phyloP scores from a whole-genome alignment of 306 rosid species.

The Lupinus albus region DNA sequence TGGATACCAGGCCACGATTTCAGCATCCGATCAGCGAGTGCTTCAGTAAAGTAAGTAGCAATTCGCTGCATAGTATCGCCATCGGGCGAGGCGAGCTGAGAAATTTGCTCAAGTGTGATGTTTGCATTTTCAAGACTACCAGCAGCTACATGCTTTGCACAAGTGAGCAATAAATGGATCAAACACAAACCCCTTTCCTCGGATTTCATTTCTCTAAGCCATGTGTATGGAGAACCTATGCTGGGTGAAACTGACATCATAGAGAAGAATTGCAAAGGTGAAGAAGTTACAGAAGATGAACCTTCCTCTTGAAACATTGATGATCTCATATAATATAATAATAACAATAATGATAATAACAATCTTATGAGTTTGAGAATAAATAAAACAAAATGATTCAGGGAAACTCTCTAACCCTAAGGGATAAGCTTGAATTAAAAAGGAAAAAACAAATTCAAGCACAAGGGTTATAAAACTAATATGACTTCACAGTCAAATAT shows the following conservation, averaged over 20 bases:
- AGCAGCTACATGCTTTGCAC: conserved; percentile 82
- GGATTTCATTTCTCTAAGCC: conserved; percentile 76
- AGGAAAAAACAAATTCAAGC: no score
- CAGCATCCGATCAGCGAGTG: conserved; percentile 78
- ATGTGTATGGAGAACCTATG: conserved; percentile 77
- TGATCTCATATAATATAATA: conserved; percentile 51
- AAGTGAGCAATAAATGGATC: conserved; percentile 79
- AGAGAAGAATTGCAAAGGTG: conserved; percentile 75
- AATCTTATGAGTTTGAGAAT: conserved; percentile 27
- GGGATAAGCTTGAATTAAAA: not conserved
- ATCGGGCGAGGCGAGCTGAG: conserved; percentile 71
- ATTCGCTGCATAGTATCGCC: conserved; percentile 93
- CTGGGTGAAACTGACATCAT: conserved; percentile 76
- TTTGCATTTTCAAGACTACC: conserved; percentile 84
- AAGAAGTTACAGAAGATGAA: conserved; percentile 69
- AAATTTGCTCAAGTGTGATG: conserved; percentile 72
- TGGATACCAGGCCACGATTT: conserved; percentile 84
- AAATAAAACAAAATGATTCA: not conserved
- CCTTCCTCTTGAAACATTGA: conserved; percentile 86
- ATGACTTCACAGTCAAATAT: conserved; percentile 38
- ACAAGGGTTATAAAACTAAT: conserved; percentile 16
- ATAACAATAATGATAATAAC: conserved; percentile 33
- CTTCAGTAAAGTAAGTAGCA: conserved; percentile 79
- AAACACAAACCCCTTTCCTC: conserved; percentile 82
- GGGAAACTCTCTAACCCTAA: conserved; percentile 15